phyloP scores from a whole-genome alignment of 768 basidiomycete species.

The Serendipita vermifera region DNA sequence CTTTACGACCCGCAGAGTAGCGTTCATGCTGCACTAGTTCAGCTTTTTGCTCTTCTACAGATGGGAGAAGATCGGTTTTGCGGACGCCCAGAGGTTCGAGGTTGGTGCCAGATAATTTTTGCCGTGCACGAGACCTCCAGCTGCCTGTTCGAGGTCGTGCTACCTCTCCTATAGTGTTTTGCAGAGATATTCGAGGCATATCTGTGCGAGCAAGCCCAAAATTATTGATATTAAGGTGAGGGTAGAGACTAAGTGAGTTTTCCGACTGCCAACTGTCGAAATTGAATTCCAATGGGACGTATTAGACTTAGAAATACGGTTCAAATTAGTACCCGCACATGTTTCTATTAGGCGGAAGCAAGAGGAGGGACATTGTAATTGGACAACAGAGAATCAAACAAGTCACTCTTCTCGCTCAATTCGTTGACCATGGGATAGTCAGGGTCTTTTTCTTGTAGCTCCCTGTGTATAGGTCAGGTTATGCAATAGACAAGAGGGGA shows the following conservation, averaged over 20 bases:
- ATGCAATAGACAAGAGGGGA: slow-evolving; percentile 9
- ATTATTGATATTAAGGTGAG: too few relatives aligned
- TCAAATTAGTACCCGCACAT: too few relatives aligned
- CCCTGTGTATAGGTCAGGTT: slow-evolving; percentile 23
- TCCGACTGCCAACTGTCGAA: too few relatives aligned
- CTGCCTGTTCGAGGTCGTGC: background rate
- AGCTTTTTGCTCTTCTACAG: background rate
- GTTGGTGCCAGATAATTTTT: background rate
- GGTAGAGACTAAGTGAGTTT: too few relatives aligned
- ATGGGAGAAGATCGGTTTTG: slow-evolving; percentile 1
- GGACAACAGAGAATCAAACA: slow-evolving; percentile 51
- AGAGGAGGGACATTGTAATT: slow-evolving; percentile 49
- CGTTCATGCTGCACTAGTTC: background rate
- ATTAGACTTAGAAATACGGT: too few relatives aligned
- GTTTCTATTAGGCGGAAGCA: slow-evolving; percentile 18
- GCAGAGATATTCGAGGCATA: background rate
- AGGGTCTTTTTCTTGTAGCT: slow-evolving; percentile 39
- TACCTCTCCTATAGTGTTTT: background rate
- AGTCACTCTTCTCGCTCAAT: slow-evolving; percentile 41
- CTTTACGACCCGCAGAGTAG: slow-evolving; percentile 2
- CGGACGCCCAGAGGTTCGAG: background rate
- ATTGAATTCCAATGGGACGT: too few relatives aligned
- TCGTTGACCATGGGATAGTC: slow-evolving; percentile 57
- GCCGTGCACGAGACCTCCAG: background rate
- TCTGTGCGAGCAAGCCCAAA: too few relatives aligned